phyloP scores from a whole-genome alignment of 148 eudicot species.

The Cornus kousa region DNA sequence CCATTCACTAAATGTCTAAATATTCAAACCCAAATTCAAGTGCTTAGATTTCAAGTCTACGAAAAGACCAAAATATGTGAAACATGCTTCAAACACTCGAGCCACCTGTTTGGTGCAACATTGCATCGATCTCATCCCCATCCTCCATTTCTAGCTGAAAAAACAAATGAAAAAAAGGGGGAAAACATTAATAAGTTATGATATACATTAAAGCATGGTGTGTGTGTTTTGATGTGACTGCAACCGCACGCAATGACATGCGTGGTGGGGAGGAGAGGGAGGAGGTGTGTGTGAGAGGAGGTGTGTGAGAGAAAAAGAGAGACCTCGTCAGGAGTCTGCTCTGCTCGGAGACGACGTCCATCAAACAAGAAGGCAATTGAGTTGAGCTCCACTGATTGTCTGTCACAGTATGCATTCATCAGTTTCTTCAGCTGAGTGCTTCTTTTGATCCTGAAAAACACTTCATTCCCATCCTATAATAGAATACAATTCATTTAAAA shows the following conservation, averaged over 20 bases:
- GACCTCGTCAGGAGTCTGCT: conserved; percentile 77
- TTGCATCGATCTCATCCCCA: conserved; percentile 67
- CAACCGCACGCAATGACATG: neutral
- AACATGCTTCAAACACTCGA: conserved; percentile 13
- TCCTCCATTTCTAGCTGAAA: conserved; percentile 68
- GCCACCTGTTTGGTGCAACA: conserved; percentile 73
- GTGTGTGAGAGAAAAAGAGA: conserved; percentile 3
- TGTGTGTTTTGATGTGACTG: neutral
- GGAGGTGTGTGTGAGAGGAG: neutral
- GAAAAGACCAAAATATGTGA: neutral
- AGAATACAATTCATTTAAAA: neutral
- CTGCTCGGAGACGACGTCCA: conserved; percentile 56
- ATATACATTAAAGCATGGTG: neutral
- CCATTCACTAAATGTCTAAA: neutral
- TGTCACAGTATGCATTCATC: conserved; percentile 64
- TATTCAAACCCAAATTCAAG: neutral
- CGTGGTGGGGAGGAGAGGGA: neutral
- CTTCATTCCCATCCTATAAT: conserved; percentile 58
- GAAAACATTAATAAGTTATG: neutral
- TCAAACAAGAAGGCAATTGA: conserved; percentile 66
- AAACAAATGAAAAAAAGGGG: neutral
- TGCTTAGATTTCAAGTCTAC: neutral
- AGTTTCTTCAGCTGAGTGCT: conserved; percentile 65
- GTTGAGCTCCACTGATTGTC: conserved; percentile 54
- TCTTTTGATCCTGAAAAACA: conserved; percentile 59